Conservation (phyloP, 306 rosid species). For the Prinsepia uniflora region DNA sequence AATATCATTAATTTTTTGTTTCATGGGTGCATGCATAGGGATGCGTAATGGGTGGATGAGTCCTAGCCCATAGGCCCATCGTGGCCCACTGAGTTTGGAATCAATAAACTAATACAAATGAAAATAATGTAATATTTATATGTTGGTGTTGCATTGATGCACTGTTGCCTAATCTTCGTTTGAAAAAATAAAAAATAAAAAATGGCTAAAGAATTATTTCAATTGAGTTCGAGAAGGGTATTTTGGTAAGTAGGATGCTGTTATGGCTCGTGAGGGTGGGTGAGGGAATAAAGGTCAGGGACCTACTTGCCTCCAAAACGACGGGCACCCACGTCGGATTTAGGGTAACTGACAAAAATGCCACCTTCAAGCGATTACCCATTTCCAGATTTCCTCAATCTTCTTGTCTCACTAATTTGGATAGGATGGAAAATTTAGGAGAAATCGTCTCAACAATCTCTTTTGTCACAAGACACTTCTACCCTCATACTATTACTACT, state of each 20-base stretch:
- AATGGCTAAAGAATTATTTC: background rate
- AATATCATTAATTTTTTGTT: too few species aligned
- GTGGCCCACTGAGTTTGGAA: background rate
- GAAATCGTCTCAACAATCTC: slow-evolving; percentile 18
- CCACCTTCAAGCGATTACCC: slow-evolving; percentile 62
- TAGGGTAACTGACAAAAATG: slow-evolving; percentile 59
- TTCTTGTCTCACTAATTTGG: slow-evolving; percentile 46
- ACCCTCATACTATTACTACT: background rate
- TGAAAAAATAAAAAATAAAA: too few species aligned
- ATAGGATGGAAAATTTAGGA: slow-evolving; percentile 29
- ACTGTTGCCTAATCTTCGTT: too few species aligned
- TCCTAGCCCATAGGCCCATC: background rate
- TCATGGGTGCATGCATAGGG: slow-evolving; percentile 30
- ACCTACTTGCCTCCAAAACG: slow-evolving; percentile 65
- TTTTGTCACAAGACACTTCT: background rate
- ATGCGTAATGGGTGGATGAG: slow-evolving; percentile 16
- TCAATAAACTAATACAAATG: slow-evolving; percentile 10
- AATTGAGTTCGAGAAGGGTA: slow-evolving; percentile 8
- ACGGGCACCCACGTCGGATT: slow-evolving; percentile 70
- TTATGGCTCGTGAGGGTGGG: slow-evolving; percentile 30
- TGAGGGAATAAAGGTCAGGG: slow-evolving; percentile 54
- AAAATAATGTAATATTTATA: too few species aligned
- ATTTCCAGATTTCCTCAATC: slow-evolving; percentile 56
- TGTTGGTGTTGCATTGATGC: too few species aligned
- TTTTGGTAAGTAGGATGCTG: background rate